Evolutionary conservation across 306 rosid species (phyloP), one percentile per base, ranked within the genome.

Genomic region (Cicer arietinum): DNA sequence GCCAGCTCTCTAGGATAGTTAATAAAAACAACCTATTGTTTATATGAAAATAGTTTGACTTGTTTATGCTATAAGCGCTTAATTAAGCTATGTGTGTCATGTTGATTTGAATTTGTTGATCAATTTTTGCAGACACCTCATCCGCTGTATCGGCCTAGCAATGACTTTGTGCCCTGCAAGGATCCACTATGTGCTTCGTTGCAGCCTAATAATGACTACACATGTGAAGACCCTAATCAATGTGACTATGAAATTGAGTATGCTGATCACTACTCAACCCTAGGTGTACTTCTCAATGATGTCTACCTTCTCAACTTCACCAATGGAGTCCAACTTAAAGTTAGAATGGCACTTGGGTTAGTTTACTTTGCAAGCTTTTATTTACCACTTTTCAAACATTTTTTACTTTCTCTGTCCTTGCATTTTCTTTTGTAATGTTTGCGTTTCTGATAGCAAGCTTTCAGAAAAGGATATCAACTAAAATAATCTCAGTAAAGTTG

Each of bases 231-330:
- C 51, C 93, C 90, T 18, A 85, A 79, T 74, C 98, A 91, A 83
- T 93, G 98, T 79, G 92, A 93, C 76, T 91, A 93, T 46, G 92
- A 88, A 77, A 82, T 93, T 82, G 79, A 82, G 80, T 93, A 93
- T 81, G 96, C 91, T 45, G 98, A 93, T 74, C 94, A 95, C 8
- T 91, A 90, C 79, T 89, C 96, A 60, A 84, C 96, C 14, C 86
- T 87, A 10, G 98, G 98, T 17, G 96, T 88, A 14, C 96, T 94
- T 62, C 79, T 94, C 68, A 87, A 75, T 71, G 98, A 94, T 81
- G 65, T 81, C 46, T 91, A 78, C 82, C 77, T 84, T 20, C 80
- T 94, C 84, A 91, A 89, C 88, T 82, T 84, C 41, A 86, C 89
- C 45, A 87, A 83, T 61, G 94, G 93, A 72, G 70, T 30, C 70